Base-by-base conservation (phyloP, 2,329 filamentous ascomycete genomes). In the Epichloe coenophiala region DNA sequence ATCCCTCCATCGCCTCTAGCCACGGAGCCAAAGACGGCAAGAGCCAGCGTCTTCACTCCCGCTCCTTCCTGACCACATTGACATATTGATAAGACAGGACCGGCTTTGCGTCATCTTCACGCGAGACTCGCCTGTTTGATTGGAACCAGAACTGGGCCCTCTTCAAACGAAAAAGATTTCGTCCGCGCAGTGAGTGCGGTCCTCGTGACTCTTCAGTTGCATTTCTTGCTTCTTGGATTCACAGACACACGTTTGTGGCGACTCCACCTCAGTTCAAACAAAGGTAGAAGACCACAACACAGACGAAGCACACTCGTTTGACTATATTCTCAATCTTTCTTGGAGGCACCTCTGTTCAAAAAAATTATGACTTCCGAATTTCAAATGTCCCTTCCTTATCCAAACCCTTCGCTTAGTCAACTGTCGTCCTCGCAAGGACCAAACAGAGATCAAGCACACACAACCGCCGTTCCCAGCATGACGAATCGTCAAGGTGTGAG, bases 301-400 rank as follows among this genome's bases (percentile, higher is more conserved):
- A 36, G 49, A 44, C 47, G 4, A 42, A 42, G 44, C 17, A 48
- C 47, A 35, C 39, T 47, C 44, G 35, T 45, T 50, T 37, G 47
- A 13, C 7, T 40, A 37, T 8, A 7, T 50, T 50, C 36, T 43
- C 31, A 37, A 23, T 35, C 19, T 47, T 50, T 43, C 33, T 49
- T 48, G 45, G 21, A 36, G 23, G 21, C 13, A 39, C 17, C 37
- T 43, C 39, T 44, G 43, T 11, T 23, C 36, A n/a, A 23, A 39
- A 42, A 38, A 12, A 48, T 5, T 5, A 65, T 65, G 61, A 37
- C 59, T 31, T 55, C 56, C 49, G 58, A 62, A 40, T 60, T 61
- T 38, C 57, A 55, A 15, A 54, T 63, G 38, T 63, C 64, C 48
- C 61, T 66, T 42, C 59, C 60, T 38, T 68, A 68, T 51, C 63